Conservation (phyloP, 371 early-diverging fungal genomes). For the Mucor piriformis region DNA sequence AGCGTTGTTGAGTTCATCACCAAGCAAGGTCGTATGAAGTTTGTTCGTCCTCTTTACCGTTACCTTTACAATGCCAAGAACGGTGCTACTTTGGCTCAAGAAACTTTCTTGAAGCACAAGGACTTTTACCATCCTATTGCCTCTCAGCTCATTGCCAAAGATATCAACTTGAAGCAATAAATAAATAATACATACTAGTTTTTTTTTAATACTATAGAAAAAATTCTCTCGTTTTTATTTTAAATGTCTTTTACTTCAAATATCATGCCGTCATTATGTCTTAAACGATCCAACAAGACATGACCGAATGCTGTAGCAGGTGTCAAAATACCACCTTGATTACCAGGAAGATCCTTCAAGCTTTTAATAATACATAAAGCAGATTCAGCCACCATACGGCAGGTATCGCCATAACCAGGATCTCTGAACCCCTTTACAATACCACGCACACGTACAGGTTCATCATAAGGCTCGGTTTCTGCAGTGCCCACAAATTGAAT, state of each 20-base stretch:
- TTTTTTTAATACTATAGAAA: background rate
- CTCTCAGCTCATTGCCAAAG: slow-evolving; percentile 79
- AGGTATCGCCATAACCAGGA: slow-evolving; percentile 79
- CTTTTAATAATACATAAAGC: slow-evolving; percentile 60
- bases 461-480: slow-evolving; percentile 41
- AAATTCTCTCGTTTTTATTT: background rate
- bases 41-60: slow-evolving; percentile 82
- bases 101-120: slow-evolving; percentile 79
- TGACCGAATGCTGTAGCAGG: slow-evolving; percentile 75
- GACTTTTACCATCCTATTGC: slow-evolving; percentile 96
- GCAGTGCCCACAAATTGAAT: slow-evolving; percentile 54
- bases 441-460: slow-evolving; percentile 55
- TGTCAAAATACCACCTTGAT: slow-evolving; percentile 71
- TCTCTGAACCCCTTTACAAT: slow-evolving; percentile 63
- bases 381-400: slow-evolving; percentile 64
- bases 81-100: slow-evolving; percentile 76
- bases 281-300: slow-evolving; percentile 63
- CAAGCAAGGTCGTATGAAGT: slow-evolving; percentile 96
- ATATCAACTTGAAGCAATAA: slow-evolving; percentile 65
- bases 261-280: slow-evolving; percentile 52
- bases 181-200: background rate
- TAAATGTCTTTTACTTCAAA: slow-evolving; percentile 52
- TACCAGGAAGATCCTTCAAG: slow-evolving; percentile 49
- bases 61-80: slow-evolving; percentile 62
- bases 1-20: slow-evolving; percentile 79